phyloP scores from a whole-genome alignment of 305 asterid species.

The Ilex paraguariensis region DNA sequence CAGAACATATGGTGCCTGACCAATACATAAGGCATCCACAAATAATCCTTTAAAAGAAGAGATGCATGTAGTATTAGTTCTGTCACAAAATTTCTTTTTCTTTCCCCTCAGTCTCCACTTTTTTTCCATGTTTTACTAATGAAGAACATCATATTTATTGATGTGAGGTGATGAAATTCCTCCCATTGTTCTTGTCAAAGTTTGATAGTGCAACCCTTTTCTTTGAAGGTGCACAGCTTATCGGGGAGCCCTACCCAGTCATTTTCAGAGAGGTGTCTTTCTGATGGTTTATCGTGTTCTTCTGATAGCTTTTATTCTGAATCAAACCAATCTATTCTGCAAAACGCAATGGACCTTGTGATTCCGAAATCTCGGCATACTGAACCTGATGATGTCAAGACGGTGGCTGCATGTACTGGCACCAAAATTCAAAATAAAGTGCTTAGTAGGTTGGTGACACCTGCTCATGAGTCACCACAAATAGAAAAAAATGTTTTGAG shows the following conservation, averaged over 20 bases:
- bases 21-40: too few species aligned
- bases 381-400: slow-evolving; percentile 22
- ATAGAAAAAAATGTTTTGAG: slow-evolving; percentile 22
- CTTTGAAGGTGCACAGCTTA: slow-evolving; percentile 36
- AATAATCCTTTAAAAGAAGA: too few species aligned
- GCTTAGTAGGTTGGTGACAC: slow-evolving; percentile 13
- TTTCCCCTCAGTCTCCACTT: too few species aligned
- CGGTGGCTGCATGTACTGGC: slow-evolving; percentile 15
- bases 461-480: slow-evolving; percentile 13
- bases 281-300: slow-evolving; percentile 41
- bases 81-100: too few species aligned
- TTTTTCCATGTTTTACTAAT: too few species aligned
- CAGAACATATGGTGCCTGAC: too few species aligned
- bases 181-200: background rate
- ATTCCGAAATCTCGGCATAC: slow-evolving; percentile 24
- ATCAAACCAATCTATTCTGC: slow-evolving; percentile 23
- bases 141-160: too few species aligned
- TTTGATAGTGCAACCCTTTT: background rate
- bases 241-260: slow-evolving; percentile 38
- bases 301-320: slow-evolving; percentile 38
- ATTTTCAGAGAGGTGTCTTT: slow-evolving; percentile 30
- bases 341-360: slow-evolving; percentile 19
- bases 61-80: too few species aligned
- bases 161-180: background rate
- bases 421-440: slow-evolving; percentile 13